Percentiles rank a stretch among this genome's conserved stretches.
Evolutionary conservation across 192 early-diverging fungal genomes (phyloP).

Genomic region (Rhizophagus clarus): DNA sequence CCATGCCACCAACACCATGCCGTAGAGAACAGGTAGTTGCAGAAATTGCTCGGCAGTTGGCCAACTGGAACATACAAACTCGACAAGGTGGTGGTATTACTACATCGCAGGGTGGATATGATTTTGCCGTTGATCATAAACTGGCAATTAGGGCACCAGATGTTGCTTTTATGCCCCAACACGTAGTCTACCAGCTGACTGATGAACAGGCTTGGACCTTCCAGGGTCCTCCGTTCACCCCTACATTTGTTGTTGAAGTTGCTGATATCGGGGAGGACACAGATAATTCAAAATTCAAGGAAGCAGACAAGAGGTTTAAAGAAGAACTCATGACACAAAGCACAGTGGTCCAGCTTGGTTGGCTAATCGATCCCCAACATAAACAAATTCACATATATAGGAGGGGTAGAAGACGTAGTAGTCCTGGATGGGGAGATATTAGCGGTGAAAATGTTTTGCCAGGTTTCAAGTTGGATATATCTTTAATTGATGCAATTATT

Average conservation of each 20-base stretch:
- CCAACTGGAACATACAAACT: slow-evolving; percentile 19
- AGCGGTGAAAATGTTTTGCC: slow-evolving; percentile 28
- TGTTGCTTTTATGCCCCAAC: slow-evolving; percentile 20
- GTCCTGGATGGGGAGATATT: slow-evolving; percentile 30
- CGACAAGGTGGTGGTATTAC: too few species aligned
- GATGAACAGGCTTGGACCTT: slow-evolving; percentile 25
- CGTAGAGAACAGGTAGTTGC: slow-evolving; percentile 16
- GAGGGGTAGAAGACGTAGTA: background rate
- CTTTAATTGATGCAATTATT: background rate
- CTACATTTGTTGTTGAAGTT: slow-evolving; percentile 30
- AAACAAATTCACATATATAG: slow-evolving; percentile 24
- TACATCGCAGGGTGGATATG: slow-evolving; percentile 28
- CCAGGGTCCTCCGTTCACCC: slow-evolving; percentile 25
- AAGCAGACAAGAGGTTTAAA: slow-evolving; percentile 17
- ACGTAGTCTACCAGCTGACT: slow-evolving; percentile 7
- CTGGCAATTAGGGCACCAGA: slow-evolving; percentile 24
- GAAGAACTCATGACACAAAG: slow-evolving; percentile 5
- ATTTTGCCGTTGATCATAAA: slow-evolving; percentile 23
- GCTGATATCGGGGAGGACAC: slow-evolving; percentile 12
- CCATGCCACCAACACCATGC: slow-evolving; percentile 13
- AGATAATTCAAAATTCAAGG: slow-evolving; percentile 17
- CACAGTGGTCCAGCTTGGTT: slow-evolving; percentile 8
- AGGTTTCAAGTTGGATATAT: slow-evolving; percentile 25
- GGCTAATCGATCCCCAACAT: slow-evolving; percentile 31
- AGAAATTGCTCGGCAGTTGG: slow-evolving; percentile 28